A percentile compares a stretch with the other conserved stretches of the same genome.
These are phyloP conservation scores for Mycena belliarum DNA, from an alignment of 768 basidiomycete genomes.

Conservation along the genomic window DNA sequence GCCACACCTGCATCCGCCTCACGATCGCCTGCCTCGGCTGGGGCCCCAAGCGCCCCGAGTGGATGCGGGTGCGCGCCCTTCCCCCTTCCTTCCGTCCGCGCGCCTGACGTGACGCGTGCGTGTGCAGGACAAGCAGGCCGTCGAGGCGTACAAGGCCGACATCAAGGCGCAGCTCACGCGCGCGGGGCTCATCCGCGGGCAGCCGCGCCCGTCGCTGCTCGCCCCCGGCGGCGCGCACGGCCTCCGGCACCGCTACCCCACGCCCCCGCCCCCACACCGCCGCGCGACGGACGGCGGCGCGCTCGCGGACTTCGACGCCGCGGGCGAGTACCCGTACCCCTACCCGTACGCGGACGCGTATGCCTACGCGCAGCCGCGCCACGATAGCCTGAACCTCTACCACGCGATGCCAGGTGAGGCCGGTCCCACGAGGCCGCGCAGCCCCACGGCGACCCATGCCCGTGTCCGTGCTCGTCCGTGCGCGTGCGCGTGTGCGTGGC, in stretches of 20 bases:
- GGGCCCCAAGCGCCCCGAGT: slow-evolving; percentile 84
- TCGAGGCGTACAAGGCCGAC: slow-evolving; percentile 79
- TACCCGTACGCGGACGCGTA: slow-evolving; percentile 10
- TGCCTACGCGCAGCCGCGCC: slow-evolving; percentile 26
- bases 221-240: slow-evolving; percentile 25
- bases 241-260: slow-evolving; percentile 19
- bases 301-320: slow-evolving; percentile 22
- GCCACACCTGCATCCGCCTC: slow-evolving; percentile 77
- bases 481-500: too few species aligned
- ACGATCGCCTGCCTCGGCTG: slow-evolving; percentile 84
- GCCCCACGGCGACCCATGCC: too few species aligned
- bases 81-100: too few species aligned
- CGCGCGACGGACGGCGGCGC: slow-evolving; percentile 11
- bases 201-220: slow-evolving; percentile 64
- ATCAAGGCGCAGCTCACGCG: slow-evolving; percentile 81
- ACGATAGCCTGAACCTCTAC: slow-evolving; percentile 34
- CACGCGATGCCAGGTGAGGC: slow-evolving; percentile 48
- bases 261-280: too few species aligned
- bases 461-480: too few species aligned
- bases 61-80: slow-evolving; percentile 83
- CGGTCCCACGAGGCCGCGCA: slow-evolving; percentile 11
- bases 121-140: slow-evolving; percentile 81
- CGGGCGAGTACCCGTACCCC: slow-evolving; percentile 17
- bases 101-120: too few species aligned
- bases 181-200: slow-evolving; percentile 80